phyloP scores from a whole-genome alignment of 2,329 filamentous ascomycete species.

The Colletotrichum eremochloae region DNA sequence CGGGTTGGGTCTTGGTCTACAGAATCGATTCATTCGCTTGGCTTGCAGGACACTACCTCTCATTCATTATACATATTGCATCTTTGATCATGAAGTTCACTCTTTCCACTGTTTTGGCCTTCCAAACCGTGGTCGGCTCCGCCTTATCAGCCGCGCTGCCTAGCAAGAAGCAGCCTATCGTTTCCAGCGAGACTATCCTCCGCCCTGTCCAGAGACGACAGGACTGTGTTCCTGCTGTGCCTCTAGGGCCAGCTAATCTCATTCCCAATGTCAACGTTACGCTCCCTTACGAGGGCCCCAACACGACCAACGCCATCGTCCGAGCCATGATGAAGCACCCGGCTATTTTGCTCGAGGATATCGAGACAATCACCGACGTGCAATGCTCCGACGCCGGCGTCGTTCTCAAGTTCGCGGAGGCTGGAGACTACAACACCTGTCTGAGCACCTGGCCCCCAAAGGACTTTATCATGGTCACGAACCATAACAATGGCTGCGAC shows the following conservation, averaged over 20 bases:
- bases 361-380: constrained; percentile 39
- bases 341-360: constrained; percentile 44
- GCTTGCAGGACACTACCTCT: neutral
- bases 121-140: constrained; percentile 21
- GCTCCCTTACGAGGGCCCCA: constrained; percentile 40
- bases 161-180: neutral
- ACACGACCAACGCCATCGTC: constrained; percentile 41
- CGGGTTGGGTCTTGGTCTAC: neutral
- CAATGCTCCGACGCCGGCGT: constrained; percentile 34
- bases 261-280: constrained; percentile 42
- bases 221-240: constrained; percentile 1
- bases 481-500: constrained; percentile 57
- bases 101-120: constrained; percentile 29
- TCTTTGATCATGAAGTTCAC: constrained; percentile 19
- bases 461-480: constrained; percentile 56
- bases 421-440: constrained; percentile 41
- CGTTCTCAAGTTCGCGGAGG: constrained; percentile 40
- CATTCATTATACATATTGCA: neutral
- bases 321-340: constrained; percentile 40
- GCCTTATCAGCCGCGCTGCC: constrained; percentile 26
- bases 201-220: constrained; percentile 29
- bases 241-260: constrained; percentile 40
- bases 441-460: constrained; percentile 42
- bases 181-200: constrained; percentile 23
- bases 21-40: neutral